phyloP scores from a whole-genome alignment of 2,329 filamentous ascomycete species.

The Beauveria rudraprayagi region DNA sequence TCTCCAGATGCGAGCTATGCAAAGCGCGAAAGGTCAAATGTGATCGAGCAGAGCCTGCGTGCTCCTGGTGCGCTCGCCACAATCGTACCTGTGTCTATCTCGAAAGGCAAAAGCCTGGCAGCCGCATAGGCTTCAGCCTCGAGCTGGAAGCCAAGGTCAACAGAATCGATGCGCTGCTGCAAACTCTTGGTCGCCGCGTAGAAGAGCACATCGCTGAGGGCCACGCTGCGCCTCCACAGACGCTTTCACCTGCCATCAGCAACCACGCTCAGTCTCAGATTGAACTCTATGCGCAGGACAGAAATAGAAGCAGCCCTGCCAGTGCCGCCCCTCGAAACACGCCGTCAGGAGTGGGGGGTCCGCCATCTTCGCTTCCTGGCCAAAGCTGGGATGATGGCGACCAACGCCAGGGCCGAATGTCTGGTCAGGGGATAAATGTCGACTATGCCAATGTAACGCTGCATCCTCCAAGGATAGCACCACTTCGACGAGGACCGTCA shows the following conservation, averaged over 20 bases:
- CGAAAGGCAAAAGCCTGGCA: slow-evolving; percentile 62
- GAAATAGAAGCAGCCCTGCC: slow-evolving; percentile 16
- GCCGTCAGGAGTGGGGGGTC: slow-evolving; percentile 6
- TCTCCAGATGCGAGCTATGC: slow-evolving; percentile 33
- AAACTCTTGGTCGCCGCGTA: slow-evolving; percentile 33
- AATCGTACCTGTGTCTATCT: slow-evolving; percentile 60
- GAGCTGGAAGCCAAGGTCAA: slow-evolving; percentile 51
- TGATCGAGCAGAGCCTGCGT: slow-evolving; percentile 51
- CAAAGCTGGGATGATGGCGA: slow-evolving; percentile 8
- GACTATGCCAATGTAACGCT: not conserved
- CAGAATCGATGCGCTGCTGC: slow-evolving; percentile 40
- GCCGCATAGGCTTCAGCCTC: slow-evolving; percentile 52
- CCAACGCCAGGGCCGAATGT: not conserved
- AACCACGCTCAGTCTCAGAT: slow-evolving; percentile 27
- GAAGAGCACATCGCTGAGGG: slow-evolving; percentile 34
- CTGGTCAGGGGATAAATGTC: not conserved
- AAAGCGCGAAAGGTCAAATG: slow-evolving; percentile 39
- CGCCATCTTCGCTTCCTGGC: slow-evolving; percentile 3
- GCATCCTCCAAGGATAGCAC: not conserved
- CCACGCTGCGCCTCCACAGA: slow-evolving; percentile 18
- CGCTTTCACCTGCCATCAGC: slow-evolving; percentile 26
- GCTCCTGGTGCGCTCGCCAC: slow-evolving; percentile 64
- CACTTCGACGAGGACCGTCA: slow-evolving; percentile 19
- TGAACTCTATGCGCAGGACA: slow-evolving; percentile 19
- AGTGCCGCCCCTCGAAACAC: slow-evolving; percentile 2